Base-by-base conservation (phyloP, 176 grass and related monocot genomes). In the Lolium rigidum region DNA sequence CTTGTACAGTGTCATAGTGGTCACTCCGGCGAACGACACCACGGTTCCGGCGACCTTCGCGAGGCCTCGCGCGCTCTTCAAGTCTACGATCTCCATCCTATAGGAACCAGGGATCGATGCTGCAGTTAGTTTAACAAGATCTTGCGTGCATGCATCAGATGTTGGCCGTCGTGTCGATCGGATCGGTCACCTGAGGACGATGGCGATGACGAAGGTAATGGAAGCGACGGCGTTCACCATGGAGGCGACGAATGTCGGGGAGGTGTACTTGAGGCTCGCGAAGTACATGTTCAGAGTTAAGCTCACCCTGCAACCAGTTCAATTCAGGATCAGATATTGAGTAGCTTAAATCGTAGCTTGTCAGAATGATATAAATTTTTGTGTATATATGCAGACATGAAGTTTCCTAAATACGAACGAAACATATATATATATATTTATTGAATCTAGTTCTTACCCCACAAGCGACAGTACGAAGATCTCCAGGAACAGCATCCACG, bases 261-360 rank as follows among this genome's bases (percentile, higher is more conserved):
- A 98, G 11, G 97, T 98, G 85, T 92, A 96, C 57, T 80, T 95
- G 41, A 98, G 75, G 72, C 93, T 98, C 35, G 94, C 62, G 64
- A 95, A 98, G 65, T 95, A 98, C 94, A 98, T 94, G 78, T 98
- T 98, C 70, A 98, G 88, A 43, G 94, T 94, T 51, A 95, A 31
- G 79, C 97, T 95, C 82, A 92, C 88, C 71, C 93, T 98, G 92
- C 87, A 90, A 56, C 17, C 13, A 66, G 63, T 37, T 66, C 54
- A 56, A 2, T 56, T 56, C n/a, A 61, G 4, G 51, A 54, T 54
- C 51, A 54, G 51, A 52, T 54, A 12, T 15, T 16, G 50, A 4
- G 12, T 52, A 52, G 12, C 50, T 52, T 52, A 12, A 52, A 55
- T 17, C 8, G 2, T 49, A 10, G 10, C 46, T 14, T 51, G 49